Evolutionary conservation across 495 filamentous ascomycete genomes (phyloP), one percentile per base, ranked within the genome.

Genomic region (Gamarada debralockiae): DNA sequence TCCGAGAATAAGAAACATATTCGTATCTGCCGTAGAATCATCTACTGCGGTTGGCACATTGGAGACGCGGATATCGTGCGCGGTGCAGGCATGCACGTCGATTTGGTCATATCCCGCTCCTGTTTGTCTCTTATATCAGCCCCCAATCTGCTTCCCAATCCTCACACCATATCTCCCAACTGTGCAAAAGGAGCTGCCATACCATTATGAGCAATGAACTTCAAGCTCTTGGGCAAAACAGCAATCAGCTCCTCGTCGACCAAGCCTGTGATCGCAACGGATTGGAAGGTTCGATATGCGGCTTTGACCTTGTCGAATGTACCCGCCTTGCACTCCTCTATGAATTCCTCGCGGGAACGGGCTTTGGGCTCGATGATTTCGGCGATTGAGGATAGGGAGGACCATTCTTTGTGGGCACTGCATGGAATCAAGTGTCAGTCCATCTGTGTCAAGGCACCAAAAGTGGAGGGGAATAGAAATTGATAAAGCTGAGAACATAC

Each of bases 101-200:
- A 93, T 72, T 68, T 89, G 84, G 67, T 93, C 90, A 68, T 92
- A 93, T 18, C 90, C 90, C 33, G 89, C 86, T 36, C 82, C 83
- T 81, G 40, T 25, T 15, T 38, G 3, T 39, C 22, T 39, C 3
- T 25, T 13, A 0, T 17, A 25, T 43, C 8, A 39, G 24, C 17
- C 34, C 39, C n/a, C 65, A 42, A 21, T 21, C 5, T 10, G 10
- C 21, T 17, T 23, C 40, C 21, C 13, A 5, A 43, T 5, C 40
- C 5, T 22, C 40, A 3, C 2, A 20, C 20, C 2, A 18, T 22
- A 3, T 23, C 40, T 3, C n/a, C 13, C 1, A 55, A 24, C 13
- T 22, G 44, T 18, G 13, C 24, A 17, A 0, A 47, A 15, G 23
- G 8, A 15, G 13, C 7, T 21, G 12, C 3, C 54, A 27, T 67